Evolutionary conservation across 192 early-diverging fungal species (phyloP), one percentile per base, ranked within the genome.

Genomic region (Podochytrium sp.): DNA sequence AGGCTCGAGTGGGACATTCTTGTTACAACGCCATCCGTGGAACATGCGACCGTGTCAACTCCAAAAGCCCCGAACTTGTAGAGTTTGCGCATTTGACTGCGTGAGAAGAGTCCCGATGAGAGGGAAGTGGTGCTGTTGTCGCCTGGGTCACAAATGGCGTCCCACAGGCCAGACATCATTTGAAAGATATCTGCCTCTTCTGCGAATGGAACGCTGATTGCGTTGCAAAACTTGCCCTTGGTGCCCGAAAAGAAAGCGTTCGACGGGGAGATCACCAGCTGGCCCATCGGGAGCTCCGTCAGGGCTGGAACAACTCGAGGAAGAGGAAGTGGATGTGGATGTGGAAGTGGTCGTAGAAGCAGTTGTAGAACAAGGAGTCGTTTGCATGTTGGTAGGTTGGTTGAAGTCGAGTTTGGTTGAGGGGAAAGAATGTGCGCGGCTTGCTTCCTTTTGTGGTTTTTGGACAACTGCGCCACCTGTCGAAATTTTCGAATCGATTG

Each of bases 41-140:
- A 34, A 43, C 69, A 34, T 3, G 39, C 32, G 69, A 71, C 23
- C n/a, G 57, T 60, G 35, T 71, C 56, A 20, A 71, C 57, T 2
- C 69, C 69, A 34, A 60, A 71, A 16, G 69, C 69, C 16, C 37
- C 69, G 38, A 71, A 71, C 40, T 55, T 55, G 52, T 20, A 25
- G 52, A 55, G 52, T 23, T 23, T 20, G 12, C 35, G 37, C 27
- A 71, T 12, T 57, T 39, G 37, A 2, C 42, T 12, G 12, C 63
- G 63, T n/a, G 52, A 20, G 7, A 55, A 5, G 7, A 23, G 7
- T 55, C 7, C 5, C 20, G 52, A 20, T 47, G 7, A 20, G 20
- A 47, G 43, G 20, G 43, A 12, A 7, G 43, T 12, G 43, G 7
- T 47, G 7, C 23, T 55, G 52, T 7, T 6, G 52, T 71, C 57